These are phyloP conservation scores for Coemansia sp. DNA, from an alignment of 192 early-diverging fungal species.

Conservation along the genomic window DNA sequence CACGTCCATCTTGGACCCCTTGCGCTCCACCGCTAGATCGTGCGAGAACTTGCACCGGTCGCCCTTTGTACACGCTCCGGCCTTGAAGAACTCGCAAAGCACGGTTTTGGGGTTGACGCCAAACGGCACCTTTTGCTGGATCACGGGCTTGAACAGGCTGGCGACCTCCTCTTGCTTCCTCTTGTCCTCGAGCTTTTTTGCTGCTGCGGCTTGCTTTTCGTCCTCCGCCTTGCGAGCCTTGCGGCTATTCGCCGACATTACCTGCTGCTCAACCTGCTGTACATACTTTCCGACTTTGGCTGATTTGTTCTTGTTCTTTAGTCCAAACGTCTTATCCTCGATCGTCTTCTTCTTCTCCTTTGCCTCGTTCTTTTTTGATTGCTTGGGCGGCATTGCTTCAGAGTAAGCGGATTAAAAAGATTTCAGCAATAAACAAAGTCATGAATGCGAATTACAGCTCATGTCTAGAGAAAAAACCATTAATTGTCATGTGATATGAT, in stretches of 20 bases:
- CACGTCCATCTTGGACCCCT: constrained; percentile 86
- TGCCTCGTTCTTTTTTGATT: constrained; percentile 58
- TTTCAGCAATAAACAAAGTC: background rate
- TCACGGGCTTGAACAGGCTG: constrained; percentile 87
- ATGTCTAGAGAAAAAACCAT: background rate
- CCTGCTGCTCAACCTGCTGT: constrained; percentile 86
- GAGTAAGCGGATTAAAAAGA: background rate
- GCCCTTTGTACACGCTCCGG: constrained; percentile 87
- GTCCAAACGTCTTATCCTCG: constrained; percentile 97
- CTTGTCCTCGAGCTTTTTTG: constrained; percentile 78
- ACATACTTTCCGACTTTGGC: constrained; percentile 89
- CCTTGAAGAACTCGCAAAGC: constrained; percentile 89
- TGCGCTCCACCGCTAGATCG: constrained; percentile 84
- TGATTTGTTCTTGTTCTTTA: constrained; percentile 99
- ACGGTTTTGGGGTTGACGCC: constrained; percentile 96
- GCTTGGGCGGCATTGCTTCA: constrained; percentile 75
- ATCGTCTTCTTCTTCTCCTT: constrained; percentile 76
- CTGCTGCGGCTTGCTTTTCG: constrained; percentile 57
- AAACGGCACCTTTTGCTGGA: constrained; percentile 94
- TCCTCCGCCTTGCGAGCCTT: constrained; percentile 55
- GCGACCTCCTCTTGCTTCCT: constrained; percentile 86
- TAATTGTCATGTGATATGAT: constrained; percentile 3
- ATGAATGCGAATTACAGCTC: background rate
- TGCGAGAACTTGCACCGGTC: constrained; percentile 97
- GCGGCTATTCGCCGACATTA: constrained; percentile 56